Evolutionary conservation across 129 eudicot genomes (phyloP).

Genomic region (Chrysanthemum makinoi): DNA sequence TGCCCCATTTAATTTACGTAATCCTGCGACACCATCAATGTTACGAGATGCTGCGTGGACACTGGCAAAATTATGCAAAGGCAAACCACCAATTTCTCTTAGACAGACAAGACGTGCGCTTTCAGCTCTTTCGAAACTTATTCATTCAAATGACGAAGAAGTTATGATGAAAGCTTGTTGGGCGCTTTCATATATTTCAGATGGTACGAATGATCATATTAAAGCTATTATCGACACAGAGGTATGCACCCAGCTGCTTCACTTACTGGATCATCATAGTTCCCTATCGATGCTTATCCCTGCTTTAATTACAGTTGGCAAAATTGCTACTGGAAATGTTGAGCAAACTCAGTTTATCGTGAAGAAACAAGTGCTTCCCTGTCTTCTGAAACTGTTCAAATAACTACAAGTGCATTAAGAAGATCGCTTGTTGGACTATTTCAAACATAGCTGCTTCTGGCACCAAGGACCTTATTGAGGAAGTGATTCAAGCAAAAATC

Average conservation of each 20-base stretch:
- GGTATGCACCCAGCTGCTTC: neutral
- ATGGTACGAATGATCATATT: neutral
- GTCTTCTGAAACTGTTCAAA: constrained; percentile 59
- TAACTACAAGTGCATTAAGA: constrained; percentile 81
- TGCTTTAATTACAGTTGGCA: neutral
- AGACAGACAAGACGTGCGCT: constrained; percentile 62
- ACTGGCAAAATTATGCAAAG: constrained; percentile 74
- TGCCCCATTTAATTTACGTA: constrained; percentile 62
- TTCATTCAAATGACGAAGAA: neutral
- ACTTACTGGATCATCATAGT: constrained; percentile 4
- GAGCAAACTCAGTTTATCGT: constrained; percentile 66
- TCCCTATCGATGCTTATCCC: constrained; percentile 43
- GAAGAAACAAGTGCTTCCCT: constrained; percentile 68
- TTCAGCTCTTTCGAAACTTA: neutral
- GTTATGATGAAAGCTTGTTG: neutral
- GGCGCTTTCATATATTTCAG: neutral
- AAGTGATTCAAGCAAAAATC: constrained; percentile 76
- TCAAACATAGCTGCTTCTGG: constrained; percentile 97
- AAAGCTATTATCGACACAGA: neutral
- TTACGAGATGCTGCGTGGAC: constrained; percentile 85
- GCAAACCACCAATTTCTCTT: constrained; percentile 73
- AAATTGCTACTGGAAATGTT: neutral
- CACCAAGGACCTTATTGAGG: constrained; percentile 75
- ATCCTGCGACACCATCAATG: constrained; percentile 74
- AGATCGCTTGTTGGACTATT: constrained; percentile 93